These are phyloP conservation scores for Diaporthe nobilis DNA, from an alignment of 2,329 filamentous ascomycete genomes.

Conservation along the genomic window DNA sequence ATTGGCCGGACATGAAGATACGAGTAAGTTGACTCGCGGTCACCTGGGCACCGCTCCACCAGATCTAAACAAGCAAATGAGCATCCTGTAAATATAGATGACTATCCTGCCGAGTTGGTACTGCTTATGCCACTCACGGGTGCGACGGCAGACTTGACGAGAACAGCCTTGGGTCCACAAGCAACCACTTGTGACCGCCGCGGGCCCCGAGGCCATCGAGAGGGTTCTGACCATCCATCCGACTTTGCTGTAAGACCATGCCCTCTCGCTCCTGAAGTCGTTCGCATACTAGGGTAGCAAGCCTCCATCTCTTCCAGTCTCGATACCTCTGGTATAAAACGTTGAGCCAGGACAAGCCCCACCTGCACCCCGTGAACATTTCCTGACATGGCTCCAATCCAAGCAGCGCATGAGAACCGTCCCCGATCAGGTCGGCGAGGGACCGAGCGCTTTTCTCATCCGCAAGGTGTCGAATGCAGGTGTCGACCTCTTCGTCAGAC, in stretches of 20 bases:
- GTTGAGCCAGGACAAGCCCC: not conserved
- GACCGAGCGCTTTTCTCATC: not conserved
- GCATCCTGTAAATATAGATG: not conserved
- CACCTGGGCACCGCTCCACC: not conserved
- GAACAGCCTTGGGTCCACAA: not conserved
- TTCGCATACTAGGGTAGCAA: not conserved
- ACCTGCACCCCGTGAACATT: not conserved
- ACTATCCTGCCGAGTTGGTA: not conserved
- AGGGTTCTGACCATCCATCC: not conserved
- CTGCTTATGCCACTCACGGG: no score
- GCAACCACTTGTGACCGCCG: not conserved
- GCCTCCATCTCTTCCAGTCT: slow-evolving; percentile 2
- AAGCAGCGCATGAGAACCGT: not conserved
- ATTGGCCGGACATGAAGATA: not conserved
- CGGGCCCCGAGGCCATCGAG: not conserved
- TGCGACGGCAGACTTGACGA: not conserved
- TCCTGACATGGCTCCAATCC: not conserved
- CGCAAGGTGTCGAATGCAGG: not conserved
- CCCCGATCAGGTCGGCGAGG: no score
- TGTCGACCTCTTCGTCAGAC: not conserved
- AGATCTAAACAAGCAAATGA: not conserved
- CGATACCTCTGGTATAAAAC: not conserved
- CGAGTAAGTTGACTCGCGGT: not conserved
- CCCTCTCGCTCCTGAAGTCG: not conserved
- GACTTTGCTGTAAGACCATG: not conserved